Evolutionary conservation across 345 rosid genomes (phyloP).

Genomic region (Nasturtium officinale): DNA sequence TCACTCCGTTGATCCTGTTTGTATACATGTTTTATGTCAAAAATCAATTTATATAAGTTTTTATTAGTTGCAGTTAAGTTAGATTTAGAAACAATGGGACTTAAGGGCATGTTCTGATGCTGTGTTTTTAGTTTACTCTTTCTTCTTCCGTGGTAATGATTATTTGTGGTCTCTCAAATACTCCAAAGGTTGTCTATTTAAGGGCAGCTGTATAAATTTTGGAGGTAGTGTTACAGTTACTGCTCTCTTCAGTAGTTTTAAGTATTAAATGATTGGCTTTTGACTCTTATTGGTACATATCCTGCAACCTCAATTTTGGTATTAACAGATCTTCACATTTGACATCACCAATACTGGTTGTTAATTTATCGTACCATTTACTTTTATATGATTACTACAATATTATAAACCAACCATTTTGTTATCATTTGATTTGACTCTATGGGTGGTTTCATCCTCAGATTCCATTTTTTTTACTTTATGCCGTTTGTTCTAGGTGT

Average conservation of each 20-base stretch:
- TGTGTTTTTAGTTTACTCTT: background rate
- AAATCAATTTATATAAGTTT: background rate
- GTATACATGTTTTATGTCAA: background rate
- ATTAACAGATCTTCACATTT: constrained; percentile 15
- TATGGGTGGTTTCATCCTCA: constrained; percentile 55
- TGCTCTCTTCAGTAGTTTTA: constrained; percentile 17
- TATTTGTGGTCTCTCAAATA: constrained; percentile 18
- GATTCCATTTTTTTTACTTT: constrained; percentile 47
- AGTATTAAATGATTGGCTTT: constrained; percentile 28
- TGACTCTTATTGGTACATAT: background rate
- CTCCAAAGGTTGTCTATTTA: constrained; percentile 2
- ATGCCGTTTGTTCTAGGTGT: constrained; percentile 36
- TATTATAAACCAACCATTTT: constrained; percentile 35
- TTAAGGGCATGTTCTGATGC: background rate
- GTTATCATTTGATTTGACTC: constrained; percentile 44
- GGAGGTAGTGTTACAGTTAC: constrained; percentile 3
- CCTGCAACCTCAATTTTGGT: constrained; percentile 29
- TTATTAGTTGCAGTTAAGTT: background rate
- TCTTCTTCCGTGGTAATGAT: constrained; percentile 3
- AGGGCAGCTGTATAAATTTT: background rate
- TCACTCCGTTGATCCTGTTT: background rate
- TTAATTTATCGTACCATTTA: constrained; percentile 36
- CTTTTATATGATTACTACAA: constrained; percentile 36
- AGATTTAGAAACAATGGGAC: background rate
- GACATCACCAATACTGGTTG: constrained; percentile 33